Evolutionary conservation across 2,329 filamentous ascomycete species (phyloP).

Genomic region (Dryadomyces quercivorus): DNA sequence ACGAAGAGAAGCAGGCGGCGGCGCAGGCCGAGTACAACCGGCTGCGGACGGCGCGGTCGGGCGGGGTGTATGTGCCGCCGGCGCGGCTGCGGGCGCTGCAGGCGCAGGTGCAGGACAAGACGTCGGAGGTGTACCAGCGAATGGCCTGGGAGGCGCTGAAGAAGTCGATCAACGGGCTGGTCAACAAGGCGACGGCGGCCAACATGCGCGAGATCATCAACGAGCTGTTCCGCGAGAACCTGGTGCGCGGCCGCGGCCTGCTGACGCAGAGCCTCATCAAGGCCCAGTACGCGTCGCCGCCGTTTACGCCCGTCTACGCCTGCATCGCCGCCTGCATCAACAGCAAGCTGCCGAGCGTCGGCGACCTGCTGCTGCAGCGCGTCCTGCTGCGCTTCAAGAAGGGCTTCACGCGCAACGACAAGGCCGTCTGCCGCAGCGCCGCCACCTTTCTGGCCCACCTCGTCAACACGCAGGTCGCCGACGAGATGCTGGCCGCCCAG

Average conservation of each 20-base stretch:
- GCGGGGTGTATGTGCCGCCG: constrained; percentile 92
- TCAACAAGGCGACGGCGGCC: constrained; percentile 97
- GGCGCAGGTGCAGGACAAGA: constrained; percentile 93
- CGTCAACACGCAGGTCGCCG: constrained; percentile 89
- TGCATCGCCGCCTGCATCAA: constrained; percentile 95
- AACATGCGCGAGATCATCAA: constrained; percentile 98
- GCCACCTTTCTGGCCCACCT: constrained; percentile 93
- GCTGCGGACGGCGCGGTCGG: constrained; percentile 81
- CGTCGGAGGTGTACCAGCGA: constrained; percentile 91
- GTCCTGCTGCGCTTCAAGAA: constrained; percentile 90
- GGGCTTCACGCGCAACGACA: constrained; percentile 91
- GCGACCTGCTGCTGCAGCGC: constrained; percentile 76
- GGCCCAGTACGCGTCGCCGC: constrained; percentile 87
- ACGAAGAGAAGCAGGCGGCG: constrained; percentile 75
- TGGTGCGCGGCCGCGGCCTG: constrained; percentile 79
- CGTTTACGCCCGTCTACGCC: constrained; percentile 93
- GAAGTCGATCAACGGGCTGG: constrained; percentile 95
- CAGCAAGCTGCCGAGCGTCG: constrained; percentile 89
- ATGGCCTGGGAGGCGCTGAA: constrained; percentile 99
- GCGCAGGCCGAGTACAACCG: constrained; percentile 92
- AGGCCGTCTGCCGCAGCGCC: constrained; percentile 83
- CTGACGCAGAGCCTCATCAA: constrained; percentile 98
- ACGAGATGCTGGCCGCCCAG: constrained; percentile 87
- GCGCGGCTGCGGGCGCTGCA: constrained; percentile 83
- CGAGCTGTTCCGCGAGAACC: constrained; percentile 88